A percentile compares a stretch with the other conserved stretches of the same genome.
phyloP scores from a whole-genome alignment of 148 eudicot genomes.

The Vaccinium myrtillus region DNA sequence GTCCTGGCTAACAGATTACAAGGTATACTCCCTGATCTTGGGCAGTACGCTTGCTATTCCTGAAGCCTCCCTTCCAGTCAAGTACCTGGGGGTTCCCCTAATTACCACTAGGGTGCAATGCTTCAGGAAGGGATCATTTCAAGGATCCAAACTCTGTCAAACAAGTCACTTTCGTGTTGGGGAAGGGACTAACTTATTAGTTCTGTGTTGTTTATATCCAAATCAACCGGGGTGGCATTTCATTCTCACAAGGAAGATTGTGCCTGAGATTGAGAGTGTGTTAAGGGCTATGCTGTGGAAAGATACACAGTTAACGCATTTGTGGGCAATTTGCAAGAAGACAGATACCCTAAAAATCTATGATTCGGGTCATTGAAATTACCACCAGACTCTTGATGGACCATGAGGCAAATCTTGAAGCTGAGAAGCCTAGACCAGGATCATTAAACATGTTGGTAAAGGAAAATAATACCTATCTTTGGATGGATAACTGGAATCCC shows the following conservation, averaged over 20 bases:
- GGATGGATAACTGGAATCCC: not conserved
- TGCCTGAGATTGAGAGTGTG: not conserved
- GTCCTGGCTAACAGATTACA: slow-evolving; percentile 3
- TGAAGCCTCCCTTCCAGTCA: not conserved
- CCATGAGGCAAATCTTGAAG: not conserved
- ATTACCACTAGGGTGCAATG: not conserved
- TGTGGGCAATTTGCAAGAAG: not conserved
- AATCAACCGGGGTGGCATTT: not conserved
- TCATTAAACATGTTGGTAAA: not conserved
- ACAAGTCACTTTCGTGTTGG: not conserved
- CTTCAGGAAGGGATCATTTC: not conserved
- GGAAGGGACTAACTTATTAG: not conserved
- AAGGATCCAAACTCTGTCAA: not conserved
- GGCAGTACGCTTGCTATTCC: not conserved
- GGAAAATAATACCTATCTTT: not conserved
- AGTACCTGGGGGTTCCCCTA: not conserved
- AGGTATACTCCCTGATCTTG: not conserved
- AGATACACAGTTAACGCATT: not conserved
- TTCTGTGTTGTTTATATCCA: not conserved
- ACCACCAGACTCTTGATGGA: not conserved
- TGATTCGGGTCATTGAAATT: not conserved
- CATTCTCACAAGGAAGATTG: not conserved
- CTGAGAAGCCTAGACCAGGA: not conserved
- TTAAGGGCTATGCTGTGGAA: not conserved
- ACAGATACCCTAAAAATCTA: not conserved